phyloP scores from a whole-genome alignment of 768 basidiomycete genomes.

The Mycena kentingensis region DNA sequence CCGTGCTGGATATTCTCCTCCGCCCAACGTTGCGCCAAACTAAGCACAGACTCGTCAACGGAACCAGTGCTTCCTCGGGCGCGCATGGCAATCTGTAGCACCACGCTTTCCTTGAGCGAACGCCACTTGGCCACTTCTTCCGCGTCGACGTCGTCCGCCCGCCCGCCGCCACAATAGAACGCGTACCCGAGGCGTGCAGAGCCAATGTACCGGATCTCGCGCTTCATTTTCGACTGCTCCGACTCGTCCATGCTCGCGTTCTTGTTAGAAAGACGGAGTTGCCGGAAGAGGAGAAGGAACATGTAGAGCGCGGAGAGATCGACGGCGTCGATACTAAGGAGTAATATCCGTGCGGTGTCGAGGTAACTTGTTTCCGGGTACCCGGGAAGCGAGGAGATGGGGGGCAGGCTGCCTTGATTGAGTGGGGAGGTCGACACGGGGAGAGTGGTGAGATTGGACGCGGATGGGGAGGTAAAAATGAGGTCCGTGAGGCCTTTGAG shows the following conservation, averaged over 20 bases:
- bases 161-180: slow-evolving; percentile 39
- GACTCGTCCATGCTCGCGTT: slow-evolving; percentile 48
- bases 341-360: slow-evolving; percentile 68
- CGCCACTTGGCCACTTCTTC: slow-evolving; percentile 56
- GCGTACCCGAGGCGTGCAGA: slow-evolving; percentile 63
- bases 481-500: slow-evolving; percentile 66
- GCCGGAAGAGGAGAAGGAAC: slow-evolving; percentile 79
- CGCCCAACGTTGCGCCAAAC: slow-evolving; percentile 72
- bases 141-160: slow-evolving; percentile 22
- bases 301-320: slow-evolving; percentile 78
- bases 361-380: slow-evolving; percentile 83
- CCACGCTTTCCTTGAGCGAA: slow-evolving; percentile 60
- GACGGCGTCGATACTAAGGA: slow-evolving; percentile 69
- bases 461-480: slow-evolving; percentile 56
- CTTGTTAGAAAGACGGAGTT: slow-evolving; percentile 59
- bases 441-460: slow-evolving; percentile 35
- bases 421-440: slow-evolving; percentile 35
- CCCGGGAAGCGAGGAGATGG: slow-evolving; percentile 38
- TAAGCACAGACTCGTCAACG: slow-evolving; percentile 50
- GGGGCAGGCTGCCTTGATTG: slow-evolving; percentile 27
- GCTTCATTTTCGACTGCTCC: slow-evolving; percentile 63
- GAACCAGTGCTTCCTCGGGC: slow-evolving; percentile 37
- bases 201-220: slow-evolving; percentile 74
- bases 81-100: slow-evolving; percentile 74
- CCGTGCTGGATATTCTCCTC: slow-evolving; percentile 61